These are phyloP conservation scores for Phytophthora syringae DNA, from an alignment of 352 stramenopile genomes.

Conservation along the genomic window DNA sequence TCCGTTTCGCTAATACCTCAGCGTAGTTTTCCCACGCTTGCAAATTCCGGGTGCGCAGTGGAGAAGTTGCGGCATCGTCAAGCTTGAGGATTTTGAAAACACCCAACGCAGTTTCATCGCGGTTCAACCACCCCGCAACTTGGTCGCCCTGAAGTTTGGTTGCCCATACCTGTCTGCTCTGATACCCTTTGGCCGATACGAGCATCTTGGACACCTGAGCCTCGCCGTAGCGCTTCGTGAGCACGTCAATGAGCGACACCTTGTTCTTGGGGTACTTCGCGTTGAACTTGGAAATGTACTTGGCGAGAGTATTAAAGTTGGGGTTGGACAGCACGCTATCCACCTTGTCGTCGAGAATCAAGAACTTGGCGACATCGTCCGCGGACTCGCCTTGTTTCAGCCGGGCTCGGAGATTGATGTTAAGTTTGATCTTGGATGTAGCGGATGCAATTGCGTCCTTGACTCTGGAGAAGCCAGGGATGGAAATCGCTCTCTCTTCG, in stretches of 20 bases:
- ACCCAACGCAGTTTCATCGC: neutral
- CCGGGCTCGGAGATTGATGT: neutral
- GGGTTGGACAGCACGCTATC: neutral
- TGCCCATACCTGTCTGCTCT: neutral
- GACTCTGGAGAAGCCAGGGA: neutral
- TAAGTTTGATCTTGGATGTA: neutral
- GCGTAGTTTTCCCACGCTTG: neutral
- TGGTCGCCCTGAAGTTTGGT: neutral
- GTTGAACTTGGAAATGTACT: conserved; percentile 9
- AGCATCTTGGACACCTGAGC: neutral
- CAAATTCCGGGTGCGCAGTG: neutral
- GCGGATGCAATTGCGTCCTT: neutral
- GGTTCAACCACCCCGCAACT: neutral
- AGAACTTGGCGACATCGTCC: neutral
- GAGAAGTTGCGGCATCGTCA: neutral
- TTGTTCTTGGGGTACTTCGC: neutral
- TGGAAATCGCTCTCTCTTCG: neutral
- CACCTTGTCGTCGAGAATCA: conserved; percentile 3
- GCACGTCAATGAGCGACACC: neutral
- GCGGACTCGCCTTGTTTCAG: neutral
- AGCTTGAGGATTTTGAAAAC: conserved; percentile 1
- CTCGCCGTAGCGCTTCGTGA: neutral
- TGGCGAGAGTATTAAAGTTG: conserved; percentile 1
- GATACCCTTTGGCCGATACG: neutral
- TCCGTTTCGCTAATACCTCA: neutral